Conservation (phyloP, 75 land plant species). For the Sequoiadendron giganteum region DNA sequence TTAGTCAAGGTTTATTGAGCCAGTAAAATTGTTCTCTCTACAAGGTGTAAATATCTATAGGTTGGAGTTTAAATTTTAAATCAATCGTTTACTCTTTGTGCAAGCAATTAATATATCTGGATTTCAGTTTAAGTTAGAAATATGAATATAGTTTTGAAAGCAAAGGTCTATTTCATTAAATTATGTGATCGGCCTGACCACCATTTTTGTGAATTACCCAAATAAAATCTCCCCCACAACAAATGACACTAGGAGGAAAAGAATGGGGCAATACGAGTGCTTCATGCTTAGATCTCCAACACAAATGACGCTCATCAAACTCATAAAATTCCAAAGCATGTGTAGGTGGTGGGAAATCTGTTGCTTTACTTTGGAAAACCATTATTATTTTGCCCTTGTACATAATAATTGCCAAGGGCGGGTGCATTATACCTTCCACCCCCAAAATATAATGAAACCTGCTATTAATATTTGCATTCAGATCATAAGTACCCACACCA, state of each 20-base stretch:
- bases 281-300: not conserved
- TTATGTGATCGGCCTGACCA: not conserved
- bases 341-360: not conserved
- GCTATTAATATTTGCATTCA: too few relatives aligned
- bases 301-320: not conserved
- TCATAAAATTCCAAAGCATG: not conserved
- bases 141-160: not conserved
- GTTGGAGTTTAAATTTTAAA: too few relatives aligned
- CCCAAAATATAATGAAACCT: too few relatives aligned
- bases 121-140: not conserved
- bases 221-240: not conserved
- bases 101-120: not conserved
- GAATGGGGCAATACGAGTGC: not conserved
- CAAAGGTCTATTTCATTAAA: not conserved
- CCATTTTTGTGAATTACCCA: not conserved
- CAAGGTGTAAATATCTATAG: too few relatives aligned
- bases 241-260: not conserved
- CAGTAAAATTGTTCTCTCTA: not conserved
- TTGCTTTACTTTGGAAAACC: not conserved
- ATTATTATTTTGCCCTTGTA: not conserved
- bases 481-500: too few relatives aligned
- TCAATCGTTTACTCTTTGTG: too few relatives aligned
- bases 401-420: too few relatives aligned
- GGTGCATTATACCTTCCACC: too few relatives aligned
- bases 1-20: not conserved